A percentile compares a stretch with the other conserved stretches of the same genome.
Conservation (phyloP, 2,329 filamentous ascomycete genomes). For the Penicillium brevicompactum region DNA sequence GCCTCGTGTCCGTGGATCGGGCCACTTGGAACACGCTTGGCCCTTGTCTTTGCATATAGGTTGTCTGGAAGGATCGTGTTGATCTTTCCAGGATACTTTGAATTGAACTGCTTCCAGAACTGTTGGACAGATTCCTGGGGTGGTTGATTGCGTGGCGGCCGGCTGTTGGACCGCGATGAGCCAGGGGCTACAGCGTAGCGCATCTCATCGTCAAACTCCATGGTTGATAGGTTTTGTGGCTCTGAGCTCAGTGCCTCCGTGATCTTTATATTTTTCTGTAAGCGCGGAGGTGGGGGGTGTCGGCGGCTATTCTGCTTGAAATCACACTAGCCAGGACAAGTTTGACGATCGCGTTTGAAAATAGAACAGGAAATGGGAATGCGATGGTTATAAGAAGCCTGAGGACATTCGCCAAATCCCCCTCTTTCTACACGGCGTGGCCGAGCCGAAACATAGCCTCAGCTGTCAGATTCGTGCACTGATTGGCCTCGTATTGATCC, state of each 20-base stretch:
- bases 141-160: conserved; percentile 53
- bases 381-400: not conserved
- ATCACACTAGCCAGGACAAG: not conserved
- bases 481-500: conserved; percentile 2
- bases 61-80: conserved; percentile 72
- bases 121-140: conserved; percentile 71
- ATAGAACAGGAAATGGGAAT: not conserved
- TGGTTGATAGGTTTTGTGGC: conserved; percentile 3
- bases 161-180: conserved; percentile 37
- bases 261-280: not conserved
- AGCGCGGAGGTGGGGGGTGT: not conserved
- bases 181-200: conserved; percentile 25
- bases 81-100: conserved; percentile 71
- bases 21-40: conserved; percentile 58
- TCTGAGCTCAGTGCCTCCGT: not conserved
- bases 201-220: conserved; percentile 35
- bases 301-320: not conserved
- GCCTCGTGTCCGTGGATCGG: conserved; percentile 59
- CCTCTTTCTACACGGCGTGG: conserved; percentile 9
- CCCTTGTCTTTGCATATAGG: conserved; percentile 62
- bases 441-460: conserved; percentile 7
- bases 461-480: not conserved
- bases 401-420: not conserved
- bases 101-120: conserved; percentile 73
- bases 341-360: not conserved